Evolutionary conservation across 441 rosid genomes (phyloP), one percentile per base, ranked within the genome.

Genomic region (Capsella rubella): DNA sequence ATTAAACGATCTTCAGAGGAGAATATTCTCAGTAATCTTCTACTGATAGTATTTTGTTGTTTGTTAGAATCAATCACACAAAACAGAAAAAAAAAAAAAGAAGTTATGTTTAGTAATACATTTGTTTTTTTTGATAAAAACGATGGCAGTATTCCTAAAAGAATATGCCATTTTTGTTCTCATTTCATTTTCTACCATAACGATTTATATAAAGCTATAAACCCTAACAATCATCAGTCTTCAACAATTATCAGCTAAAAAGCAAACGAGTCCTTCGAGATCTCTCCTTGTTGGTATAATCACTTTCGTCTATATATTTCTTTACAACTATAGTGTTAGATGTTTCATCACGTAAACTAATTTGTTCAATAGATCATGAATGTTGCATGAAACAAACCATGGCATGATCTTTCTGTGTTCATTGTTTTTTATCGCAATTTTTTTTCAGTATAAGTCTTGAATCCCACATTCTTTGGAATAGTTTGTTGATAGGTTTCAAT

Each of bases 341-440:
- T 74, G 60, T 66, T 74, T 66, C 11, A 66, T 57, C 18, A 74
- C 78, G 78, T 11, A 39, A 73, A 65, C 66, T 37, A 49, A 25
- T 74, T 58, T 34, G 34, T 75, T 25, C 9, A 6, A 12, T 68
- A 11, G 52, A 52, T 60, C 74, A 75, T 53, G 64, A 61, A 52
- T 75, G 18, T 61, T 7, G 69, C 74, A 68, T 75, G 69, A 34
- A 11, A 34, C 6, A 52, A 52, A 51, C 42, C 42, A 51, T 15
- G 3, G 1, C 79, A 75, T 61, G 74, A 53, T 61, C 16, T 68
- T 75, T 68, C 7, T 68, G 64, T 68, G 73, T 66, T 21, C 5
- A 2, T 43, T 15, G 0, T 43, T 39, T 58, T 67, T 18, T 37
- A 50, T 57, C 10, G 61, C 28, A 74, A 21, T 18, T 40, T 29